Percentiles rank a stretch among this genome's conserved stretches.
These are phyloP conservation scores for Lentinula sp. DNA, from an alignment of 768 basidiomycete genomes.

Conservation along the genomic window DNA sequence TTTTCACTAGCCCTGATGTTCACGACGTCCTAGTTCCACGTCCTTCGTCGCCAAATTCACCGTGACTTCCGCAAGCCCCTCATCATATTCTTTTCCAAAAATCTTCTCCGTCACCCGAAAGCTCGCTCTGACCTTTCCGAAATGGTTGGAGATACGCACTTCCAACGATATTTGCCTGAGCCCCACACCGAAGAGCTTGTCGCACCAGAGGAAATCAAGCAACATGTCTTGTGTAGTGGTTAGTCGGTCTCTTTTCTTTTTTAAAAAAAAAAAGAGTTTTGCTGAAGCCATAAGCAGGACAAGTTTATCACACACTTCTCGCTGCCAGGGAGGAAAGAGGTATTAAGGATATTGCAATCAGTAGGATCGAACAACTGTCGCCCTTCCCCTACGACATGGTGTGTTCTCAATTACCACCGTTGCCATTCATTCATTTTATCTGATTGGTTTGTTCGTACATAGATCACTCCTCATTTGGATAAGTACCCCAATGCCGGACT, in stretches of 20 bases:
- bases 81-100: constrained; percentile 96
- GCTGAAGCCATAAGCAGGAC: constrained; percentile 42
- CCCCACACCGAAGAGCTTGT: constrained; percentile 64
- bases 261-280: background rate
- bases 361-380: constrained; percentile 89
- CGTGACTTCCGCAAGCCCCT: constrained; percentile 98
- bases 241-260: constrained; percentile 7
- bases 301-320: constrained; percentile 88
- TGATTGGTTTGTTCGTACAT: constrained; percentile 21
- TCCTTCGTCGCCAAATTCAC: constrained; percentile 93
- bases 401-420: constrained; percentile 16
- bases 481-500: constrained; percentile 93
- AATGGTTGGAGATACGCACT: constrained; percentile 83
- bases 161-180: constrained; percentile 94
- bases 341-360: constrained; percentile 91
- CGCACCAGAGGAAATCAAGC: constrained; percentile 78
- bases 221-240: constrained; percentile 90
- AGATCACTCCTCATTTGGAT: constrained; percentile 93
- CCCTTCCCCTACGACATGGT: constrained; percentile 97
- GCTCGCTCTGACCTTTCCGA: constrained; percentile 84
- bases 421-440: background rate
- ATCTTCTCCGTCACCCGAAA: constrained; percentile 87
- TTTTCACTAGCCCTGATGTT: background rate
- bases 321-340: constrained; percentile 89
- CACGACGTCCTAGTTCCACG: constrained; percentile 65